A percentile compares a stretch with the other conserved stretches of the same genome.
These are phyloP conservation scores for Gentiana dahurica DNA, from an alignment of 257 asterid species.

Conservation along the genomic window DNA sequence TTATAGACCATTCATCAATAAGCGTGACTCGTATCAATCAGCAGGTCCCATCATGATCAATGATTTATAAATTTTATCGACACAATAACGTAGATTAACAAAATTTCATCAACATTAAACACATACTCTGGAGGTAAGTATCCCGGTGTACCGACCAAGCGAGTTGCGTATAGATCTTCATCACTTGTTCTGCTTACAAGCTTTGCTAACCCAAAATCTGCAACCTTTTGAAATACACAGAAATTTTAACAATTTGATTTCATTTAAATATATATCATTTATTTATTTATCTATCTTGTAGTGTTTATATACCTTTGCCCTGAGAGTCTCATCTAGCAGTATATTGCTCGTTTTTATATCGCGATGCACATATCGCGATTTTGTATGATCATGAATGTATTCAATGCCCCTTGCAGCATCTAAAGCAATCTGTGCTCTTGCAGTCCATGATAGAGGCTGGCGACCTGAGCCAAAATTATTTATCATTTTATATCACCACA, in stretches of 20 bases:
- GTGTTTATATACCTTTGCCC: constrained; percentile 53
- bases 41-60: too few relatives aligned
- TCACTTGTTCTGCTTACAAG: constrained; percentile 63
- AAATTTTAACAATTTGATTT: too few relatives aligned
- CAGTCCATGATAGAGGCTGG: constrained; percentile 72
- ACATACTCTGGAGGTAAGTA: constrained; percentile 90
- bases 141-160: constrained; percentile 86
- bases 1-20: too few relatives aligned
- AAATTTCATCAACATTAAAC: not conserved
- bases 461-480: constrained; percentile 35
- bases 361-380: constrained; percentile 67
- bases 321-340: constrained; percentile 58
- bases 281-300: too few relatives aligned
- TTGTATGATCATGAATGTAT: constrained; percentile 83
- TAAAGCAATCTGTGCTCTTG: constrained; percentile 66
- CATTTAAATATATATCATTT: too few relatives aligned
- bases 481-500: too few relatives aligned
- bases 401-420: constrained; percentile 83
- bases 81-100: too few relatives aligned
- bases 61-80: too few relatives aligned
- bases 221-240: constrained; percentile 32
- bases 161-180: constrained; percentile 57
- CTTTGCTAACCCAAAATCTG: constrained; percentile 85
- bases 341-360: constrained; percentile 79
- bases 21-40: too few relatives aligned